Evolutionary conservation across 768 basidiomycete species (phyloP), one percentile per base, ranked within the genome.

Genomic region (Lactarius evosmus): DNA sequence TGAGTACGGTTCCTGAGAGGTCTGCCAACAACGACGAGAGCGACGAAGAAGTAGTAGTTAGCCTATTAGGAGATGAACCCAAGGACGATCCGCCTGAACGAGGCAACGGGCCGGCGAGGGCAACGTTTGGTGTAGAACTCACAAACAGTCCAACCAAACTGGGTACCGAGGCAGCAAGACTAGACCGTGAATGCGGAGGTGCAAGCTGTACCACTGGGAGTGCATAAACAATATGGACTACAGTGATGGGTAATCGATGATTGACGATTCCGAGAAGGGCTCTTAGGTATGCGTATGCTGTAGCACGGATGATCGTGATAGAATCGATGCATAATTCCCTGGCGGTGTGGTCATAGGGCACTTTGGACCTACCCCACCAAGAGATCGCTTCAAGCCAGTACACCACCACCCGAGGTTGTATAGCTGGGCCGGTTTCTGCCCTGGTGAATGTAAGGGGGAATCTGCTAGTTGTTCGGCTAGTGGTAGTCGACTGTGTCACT

Each of bases 131-230:
- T 9, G 40, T 41, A 22, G 69, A 66, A 38, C 52, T 68, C 46
- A 64, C 66, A 56, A 68, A 67, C 62, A 67, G 71, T 53, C 61
- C 70, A 19, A 40, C 27, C 16, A 67, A 69, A 54, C 58, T 49
- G 32, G 34, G 53, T 8, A 11, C 19, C 16, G 63, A 56, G 30
- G 41, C 19, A 33, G 34, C 52, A 49, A 49, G 25, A 27, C 46
- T 14, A 14, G 25, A 41, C 56, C 34, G 60, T 64, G 19, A 60
- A 65, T 49, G 60, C 58, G 27, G 51, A 60, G 12, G 62, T 72
- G 67, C 71, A 78, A 75, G 69, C 74, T 70, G 65, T 79, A 81
- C 69, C 76, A 79, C 41, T 67, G 74, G 25, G 49, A 70, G 70
- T 57, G n/a, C 50, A 27, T n/a, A 17, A 22, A 17, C 17, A 33